Base-by-base conservation (phyloP, 257 asterid genomes). In the Asclepias syriaca region DNA sequence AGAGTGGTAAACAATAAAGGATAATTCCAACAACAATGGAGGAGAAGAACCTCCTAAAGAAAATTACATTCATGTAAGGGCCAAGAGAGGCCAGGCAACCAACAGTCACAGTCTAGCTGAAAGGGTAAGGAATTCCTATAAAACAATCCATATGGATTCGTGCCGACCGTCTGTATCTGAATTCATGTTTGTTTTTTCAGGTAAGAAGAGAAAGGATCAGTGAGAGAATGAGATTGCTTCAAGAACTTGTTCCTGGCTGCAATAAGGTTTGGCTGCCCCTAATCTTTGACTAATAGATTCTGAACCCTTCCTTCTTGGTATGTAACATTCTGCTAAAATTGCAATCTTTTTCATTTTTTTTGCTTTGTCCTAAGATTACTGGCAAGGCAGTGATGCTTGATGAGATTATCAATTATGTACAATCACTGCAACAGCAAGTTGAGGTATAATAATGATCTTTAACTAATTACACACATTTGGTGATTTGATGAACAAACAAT, bases 321-420 rank as follows among this genome's bases (percentile, higher is more conserved):
- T 0, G 39, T 34, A 34, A 34, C 40, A 53, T 13, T 27, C 5
- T 40, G 27, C 65, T 65, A 15, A 43, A 60, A 34, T 37, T 75
- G 16, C 43, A 8, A 48, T 72, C 68, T 43, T 43, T 43, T 40
- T 40, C 9, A 40, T 7, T 43, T 7, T 43, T 43, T 43, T 43
- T 6, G 66, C 4, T 10, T 61, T 49, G 15, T 66, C 46, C 65
- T 49, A 70, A 94, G 99, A 91, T 94, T 74, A 91, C 96, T 66
- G 99, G 97, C 70, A 94, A 94, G 83, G 99, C 99, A 11, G 89
- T 94, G 88, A 91, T 94, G 96, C 97, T 91, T 46, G 99, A 94
- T 84, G 99, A 94, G 88, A 94, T 94, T 66, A 94, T 94, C 83
- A 94, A 94, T 84, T 93, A 93, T 66, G 97, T 93, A 66, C 97